A percentile compares a stretch with the other conserved stretches of the same genome.
phyloP scores from a whole-genome alignment of 192 early-diverging fungal genomes.

The Mortierella alpina region DNA sequence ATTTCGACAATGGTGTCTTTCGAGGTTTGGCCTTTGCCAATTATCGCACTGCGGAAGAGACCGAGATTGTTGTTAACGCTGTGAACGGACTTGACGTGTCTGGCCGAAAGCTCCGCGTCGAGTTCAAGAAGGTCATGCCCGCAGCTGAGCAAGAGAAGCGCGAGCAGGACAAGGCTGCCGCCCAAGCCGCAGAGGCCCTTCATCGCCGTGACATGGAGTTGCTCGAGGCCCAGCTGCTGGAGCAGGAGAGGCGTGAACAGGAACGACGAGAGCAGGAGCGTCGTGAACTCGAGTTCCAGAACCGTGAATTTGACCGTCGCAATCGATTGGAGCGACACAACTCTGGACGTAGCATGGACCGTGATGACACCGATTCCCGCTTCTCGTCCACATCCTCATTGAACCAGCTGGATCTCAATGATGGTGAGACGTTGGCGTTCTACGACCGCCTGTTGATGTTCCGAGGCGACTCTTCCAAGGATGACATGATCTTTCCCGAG shows the following conservation, averaged over 20 bases:
- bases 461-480: slow-evolving; percentile 72
- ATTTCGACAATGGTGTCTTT: slow-evolving; percentile 84
- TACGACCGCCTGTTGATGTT: slow-evolving; percentile 80
- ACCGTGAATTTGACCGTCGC: slow-evolving; percentile 33
- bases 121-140: slow-evolving; percentile 84
- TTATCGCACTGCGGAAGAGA: slow-evolving; percentile 81
- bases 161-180: slow-evolving; percentile 59
- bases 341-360: slow-evolving; percentile 29
- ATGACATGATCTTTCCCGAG: slow-evolving; percentile 77
- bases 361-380: slow-evolving; percentile 28
- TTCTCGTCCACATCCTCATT: slow-evolving; percentile 20
- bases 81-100: slow-evolving; percentile 79
- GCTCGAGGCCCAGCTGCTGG: slow-evolving; percentile 43
- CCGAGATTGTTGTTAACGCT: slow-evolving; percentile 73
- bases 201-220: slow-evolving; percentile 59
- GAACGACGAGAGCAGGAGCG: slow-evolving; percentile 32
- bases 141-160: slow-evolving; percentile 67
- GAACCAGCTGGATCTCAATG: slow-evolving; percentile 72
- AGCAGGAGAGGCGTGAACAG: slow-evolving; percentile 40
- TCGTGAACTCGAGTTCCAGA: slow-evolving; percentile 36
- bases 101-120: slow-evolving; percentile 82
- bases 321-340: slow-evolving; percentile 49
- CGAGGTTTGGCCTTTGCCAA: slow-evolving; percentile 87
- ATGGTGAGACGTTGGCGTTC: slow-evolving; percentile 73
- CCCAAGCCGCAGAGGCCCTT: slow-evolving; percentile 43